Evolutionary conservation across 1,139 yeast genomes (phyloP).

Genomic region (Ogataea hybrid): DNA sequence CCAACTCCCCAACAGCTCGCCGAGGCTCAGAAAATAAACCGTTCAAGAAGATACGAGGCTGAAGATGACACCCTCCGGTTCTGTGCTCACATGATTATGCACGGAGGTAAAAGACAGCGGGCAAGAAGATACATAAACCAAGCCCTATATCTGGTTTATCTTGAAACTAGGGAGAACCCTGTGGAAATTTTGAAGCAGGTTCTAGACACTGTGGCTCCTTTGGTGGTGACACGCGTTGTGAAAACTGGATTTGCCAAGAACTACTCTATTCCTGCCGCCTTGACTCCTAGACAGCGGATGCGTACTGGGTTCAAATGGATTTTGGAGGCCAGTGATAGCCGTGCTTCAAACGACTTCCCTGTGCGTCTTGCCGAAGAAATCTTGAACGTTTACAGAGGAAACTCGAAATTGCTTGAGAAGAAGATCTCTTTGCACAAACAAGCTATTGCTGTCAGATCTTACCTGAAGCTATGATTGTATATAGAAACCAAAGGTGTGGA

Average conservation of each 20-base stretch:
- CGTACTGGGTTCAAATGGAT: slow-evolving; percentile 91
- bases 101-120: slow-evolving; percentile 81
- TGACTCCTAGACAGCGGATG: slow-evolving; percentile 77
- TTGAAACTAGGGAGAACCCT: slow-evolving; percentile 74
- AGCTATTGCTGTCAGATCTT: slow-evolving; percentile 82
- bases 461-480: slow-evolving; percentile 26
- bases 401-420: slow-evolving; percentile 82
- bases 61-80: slow-evolving; percentile 72
- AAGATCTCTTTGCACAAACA: slow-evolving; percentile 78
- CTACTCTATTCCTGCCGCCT: slow-evolving; percentile 76
- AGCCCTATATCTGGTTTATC: slow-evolving; percentile 78
- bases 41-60: slow-evolving; percentile 54
- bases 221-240: slow-evolving; percentile 73
- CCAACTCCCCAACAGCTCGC: slow-evolving; percentile 62
- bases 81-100: slow-evolving; percentile 86
- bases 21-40: slow-evolving; percentile 48
- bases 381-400: slow-evolving; percentile 71
- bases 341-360: slow-evolving; percentile 76
- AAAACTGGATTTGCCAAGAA: slow-evolving; percentile 88
- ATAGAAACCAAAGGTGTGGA: slow-evolving; percentile 1
- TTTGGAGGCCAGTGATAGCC: slow-evolving; percentile 75
- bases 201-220: slow-evolving; percentile 81
- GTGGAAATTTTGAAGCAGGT: slow-evolving; percentile 70
- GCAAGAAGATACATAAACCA: slow-evolving; percentile 75
- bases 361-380: slow-evolving; percentile 93